Base-by-base conservation (phyloP, 1,284 basidiomycete species). In the Lentinus polychrous region DNA sequence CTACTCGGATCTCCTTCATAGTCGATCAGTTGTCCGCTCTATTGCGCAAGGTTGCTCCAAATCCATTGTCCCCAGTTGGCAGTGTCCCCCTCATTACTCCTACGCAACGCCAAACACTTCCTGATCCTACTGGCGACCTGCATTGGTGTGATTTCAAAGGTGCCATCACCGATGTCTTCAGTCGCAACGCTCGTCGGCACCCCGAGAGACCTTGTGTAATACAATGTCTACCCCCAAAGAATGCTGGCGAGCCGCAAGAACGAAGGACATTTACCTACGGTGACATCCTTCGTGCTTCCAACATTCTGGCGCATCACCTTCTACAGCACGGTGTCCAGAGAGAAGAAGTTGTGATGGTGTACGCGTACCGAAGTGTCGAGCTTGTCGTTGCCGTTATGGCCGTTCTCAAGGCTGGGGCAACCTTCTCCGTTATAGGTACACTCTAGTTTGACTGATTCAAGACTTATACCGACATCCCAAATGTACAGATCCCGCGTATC, bases 321-420 rank as follows among this genome's bases (percentile, higher is more conserved):
- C 69, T 98, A 46, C 79, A 85, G 58, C 81, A 80, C 14, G 95
- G 95, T 11, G 72, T 99, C 11, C 78, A 95, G 67, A 75, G 93
- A 23, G 95, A 95, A 57, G 96, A 99, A 59, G 94, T 99, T 17
- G 94, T 99, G 48, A 98, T 96, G 82, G 90, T 99, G n/a, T 99
- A 99, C 63, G 96, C 96, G 0, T 86, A 97, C 60, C 83, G 96
- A 41, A 93, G 91, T 56, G 94, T 97, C 37, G 95, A 99, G 65
- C 83, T 99, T 44, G 92, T 97, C 6, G 90, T 99, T 4, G 95
- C 95, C 15, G 94, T 99, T 4, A 89, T 99, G 83, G 96, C 91
- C 44, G 86, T 96, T 32, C 78, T 99, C 59, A 99, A 99, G 71
- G 93, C 91, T 2, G 96, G 96, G 22, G 95, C 91, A 6, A 94